A percentile compares a stretch with the other conserved stretches of the same genome.
These are phyloP conservation scores for carrot (Daucus carota) DNA, from an alignment of 129 eudicot genomes.

Conservation along the genomic window DH1_v3.0 NC_030383.2:55949001-55949500, in stretches of 20 bases:
- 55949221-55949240: constrained; percentile 84
- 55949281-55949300: background rate
- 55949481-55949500: background rate
- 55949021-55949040: background rate
- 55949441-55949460: constrained; percentile 25
- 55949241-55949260: constrained; percentile 92
- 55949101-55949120: background rate
- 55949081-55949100: background rate
- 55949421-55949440: constrained; percentile 94
- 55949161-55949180: background rate
- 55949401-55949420: constrained; percentile 80
- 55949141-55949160: background rate
- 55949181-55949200: constrained; percentile 85
- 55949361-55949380: constrained; percentile 78
- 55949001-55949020: background rate
- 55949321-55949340: background rate
- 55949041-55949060: no score
- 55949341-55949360: background rate
- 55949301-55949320: background rate
- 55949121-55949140: no score
- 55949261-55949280: constrained; percentile 12
- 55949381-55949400: constrained; percentile 93
- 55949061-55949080: no score
- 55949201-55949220: constrained; percentile 90
- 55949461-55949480: constrained; percentile 13